A percentile compares a stretch with the other conserved stretches of the same genome.
phyloP scores from a whole-genome alignment of 1,139 yeast genomes.

The Blastobotrys buckinghamii region DNA sequence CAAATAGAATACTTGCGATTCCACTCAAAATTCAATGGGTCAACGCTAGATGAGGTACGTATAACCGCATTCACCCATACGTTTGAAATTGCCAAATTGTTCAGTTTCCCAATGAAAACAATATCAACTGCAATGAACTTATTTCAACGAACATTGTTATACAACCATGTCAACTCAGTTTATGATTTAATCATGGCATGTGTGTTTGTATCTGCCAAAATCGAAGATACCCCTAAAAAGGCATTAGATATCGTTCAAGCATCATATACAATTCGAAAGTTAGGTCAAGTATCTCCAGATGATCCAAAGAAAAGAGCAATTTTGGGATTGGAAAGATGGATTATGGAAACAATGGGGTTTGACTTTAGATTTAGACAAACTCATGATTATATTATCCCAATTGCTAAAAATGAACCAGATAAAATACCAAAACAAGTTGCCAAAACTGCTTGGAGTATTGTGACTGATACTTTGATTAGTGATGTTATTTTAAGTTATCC shows the following conservation, averaged over 20 bases:
- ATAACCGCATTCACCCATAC: slow-evolving; percentile 23
- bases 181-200: slow-evolving; percentile 63
- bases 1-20: slow-evolving; percentile 21
- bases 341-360: slow-evolving; percentile 68
- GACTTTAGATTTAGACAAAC: slow-evolving; percentile 63
- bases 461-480: slow-evolving; percentile 69
- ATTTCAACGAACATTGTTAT: slow-evolving; percentile 24
- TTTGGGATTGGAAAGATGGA: slow-evolving; percentile 50
- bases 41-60: slow-evolving; percentile 15
- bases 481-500: slow-evolving; percentile 68
- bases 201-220: slow-evolving; percentile 73
- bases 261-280: slow-evolving; percentile 16
- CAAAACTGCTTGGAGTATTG: slow-evolving; percentile 62
- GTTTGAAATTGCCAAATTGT: slow-evolving; percentile 20
- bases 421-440: slow-evolving; percentile 23
- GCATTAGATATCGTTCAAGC: slow-evolving; percentile 48
- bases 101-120: slow-evolving; percentile 31
- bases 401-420: slow-evolving; percentile 47
- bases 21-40: slow-evolving; percentile 18
- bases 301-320: slow-evolving; percentile 17
- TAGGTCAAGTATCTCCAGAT: slow-evolving; percentile 23
- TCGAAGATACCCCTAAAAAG: slow-evolving; percentile 85
- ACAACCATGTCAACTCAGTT: slow-evolving; percentile 19
- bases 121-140: slow-evolving; percentile 31
- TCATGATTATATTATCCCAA: slow-evolving; percentile 65